These are phyloP conservation scores for Pichia sp. DNA, from an alignment of 1,139 yeast species.

Conservation along the genomic window DNA sequence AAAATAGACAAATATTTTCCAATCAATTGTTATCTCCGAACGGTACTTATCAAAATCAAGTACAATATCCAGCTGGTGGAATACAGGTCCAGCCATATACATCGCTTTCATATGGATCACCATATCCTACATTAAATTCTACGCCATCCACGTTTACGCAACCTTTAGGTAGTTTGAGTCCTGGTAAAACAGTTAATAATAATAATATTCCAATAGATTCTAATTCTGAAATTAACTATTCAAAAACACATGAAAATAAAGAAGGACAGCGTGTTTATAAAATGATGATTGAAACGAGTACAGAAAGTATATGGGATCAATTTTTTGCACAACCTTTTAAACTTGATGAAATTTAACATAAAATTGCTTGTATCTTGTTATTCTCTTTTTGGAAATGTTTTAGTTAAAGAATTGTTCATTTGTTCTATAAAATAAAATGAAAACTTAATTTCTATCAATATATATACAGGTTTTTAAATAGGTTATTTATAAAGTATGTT, in stretches of 20 bases:
- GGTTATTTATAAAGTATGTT: constrained; percentile 10
- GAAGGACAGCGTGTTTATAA: constrained; percentile 56
- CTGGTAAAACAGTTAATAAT: too few relatives aligned
- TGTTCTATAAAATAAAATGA: too few relatives aligned
- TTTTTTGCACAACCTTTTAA: constrained; percentile 42
- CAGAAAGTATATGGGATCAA: constrained; percentile 74
- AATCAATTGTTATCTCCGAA: too few relatives aligned
- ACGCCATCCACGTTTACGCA: neutral
- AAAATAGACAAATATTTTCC: too few relatives aligned
- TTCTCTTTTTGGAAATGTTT: too few relatives aligned
- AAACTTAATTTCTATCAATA: too few relatives aligned
- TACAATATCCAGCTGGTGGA: too few relatives aligned
- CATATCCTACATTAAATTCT: neutral
- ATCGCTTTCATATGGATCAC: neutral
- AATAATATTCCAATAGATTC: neutral
- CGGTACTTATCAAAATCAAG: too few relatives aligned
- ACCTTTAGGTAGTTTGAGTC: neutral
- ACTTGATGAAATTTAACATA: constrained; percentile 5
- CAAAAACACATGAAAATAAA: constrained; percentile 1
- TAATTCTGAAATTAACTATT: neutral
- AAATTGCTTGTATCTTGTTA: too few relatives aligned
- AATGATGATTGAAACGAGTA: constrained; percentile 59
- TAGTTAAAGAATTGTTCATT: too few relatives aligned
- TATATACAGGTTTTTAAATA: too few relatives aligned
- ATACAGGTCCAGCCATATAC: constrained; percentile 1